Base-by-base conservation (phyloP, 1,284 basidiomycete genomes). In the Austroboletus olivaceoglutinosus region DNA sequence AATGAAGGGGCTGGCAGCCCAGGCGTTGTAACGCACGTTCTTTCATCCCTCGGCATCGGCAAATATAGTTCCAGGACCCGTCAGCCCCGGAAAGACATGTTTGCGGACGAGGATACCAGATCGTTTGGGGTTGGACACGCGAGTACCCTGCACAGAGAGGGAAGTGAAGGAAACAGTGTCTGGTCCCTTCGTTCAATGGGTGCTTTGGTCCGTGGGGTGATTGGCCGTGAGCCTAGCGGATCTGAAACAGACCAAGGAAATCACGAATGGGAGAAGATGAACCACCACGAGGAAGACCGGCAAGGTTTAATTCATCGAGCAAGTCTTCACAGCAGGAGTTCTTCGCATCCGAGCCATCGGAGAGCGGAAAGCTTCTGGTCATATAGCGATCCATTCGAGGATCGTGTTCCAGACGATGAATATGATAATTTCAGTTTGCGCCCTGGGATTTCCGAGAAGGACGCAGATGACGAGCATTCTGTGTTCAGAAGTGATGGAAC, bases 91-190 rank as follows among this genome's bases (percentile, higher is more conserved):
- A 73, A 76, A 27, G 86, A 90, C 62, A 89, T 90, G 80, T 76
- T 90, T 31, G 86, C 81, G 2, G 86, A 90, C 52, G 87, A 90
- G 67, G 87, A 90, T 59, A 74, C 77, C 2, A 71, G 75, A 13
- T 76, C 80, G 19, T 81, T 85, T 50, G 73, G 31, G 66, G 57
- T 50, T 58, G 58, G 47, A 62, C 59, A 45, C 59, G 67, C 58
- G 62, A 43, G 52, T 65, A 55, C 56, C 58, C n/a, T 63, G 61
- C 53, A 70, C 68, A 54, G 72, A 63, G 40, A 71, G 31, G 50
- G 66, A 43, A 68, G 70, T 16, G 73, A 70, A 6, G 41, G 41
- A 22, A 47, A 53, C 15, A 79, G 76, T 42, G 68, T 74, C 12
- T 81, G 78, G 71, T 85, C 83, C 27, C 58, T 87, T 49, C 75